Base-by-base conservation (phyloP, 352 stramenopile genomes). In the Phytophthora crassamura region DNA sequence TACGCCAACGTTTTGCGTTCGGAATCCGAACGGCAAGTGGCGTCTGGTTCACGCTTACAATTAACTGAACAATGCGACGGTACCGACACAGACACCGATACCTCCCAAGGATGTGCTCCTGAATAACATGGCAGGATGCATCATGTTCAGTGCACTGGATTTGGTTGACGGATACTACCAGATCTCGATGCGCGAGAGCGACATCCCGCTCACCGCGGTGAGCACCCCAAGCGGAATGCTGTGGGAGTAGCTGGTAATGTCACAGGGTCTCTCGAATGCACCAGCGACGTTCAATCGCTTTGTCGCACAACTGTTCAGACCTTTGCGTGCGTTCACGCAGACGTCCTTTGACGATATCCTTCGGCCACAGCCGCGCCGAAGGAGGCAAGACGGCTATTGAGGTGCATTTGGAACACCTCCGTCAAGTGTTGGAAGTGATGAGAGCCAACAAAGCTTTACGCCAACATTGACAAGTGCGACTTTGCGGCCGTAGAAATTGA, bases 321-420 rank as follows among this genome's bases (percentile, higher is more conserved):
- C n/a, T n/a, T n/a, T n/a, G n/a, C n/a, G n/a, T n/a, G n/a, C n/a
- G n/a, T n/a, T n/a, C n/a, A n/a, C n/a, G n/a, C n/a, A n/a, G 57
- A 67, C 22, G 3, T 80, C 72, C 7, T 79, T 76, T n/a, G 57
- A 67, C 42, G 64, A 72, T 32, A 60, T 77, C n/a, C 49, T 78
- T 64, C 51, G 55, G 70, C 10, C 67, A 72, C 20, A 74, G 56
- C 43, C 53, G 30, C 43, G 55, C 35, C 14, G 33, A 40, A 16
- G 22, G 18, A 12, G 56, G 35, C 30, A 28, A 35, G 28, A 53
- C 48, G 0, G 65, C 54, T 18, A 9, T 70, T 7, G 60, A 73
- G 15, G 28, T 64, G 2, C 69, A 82, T 53, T 12, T 62, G 4
- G 12, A 52, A 18, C 60, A 75, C 45, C 56, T 78, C 2, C 30